phyloP scores from a whole-genome alignment of 306 rosid genomes.

The Sechiopsis laciniata region DNA sequence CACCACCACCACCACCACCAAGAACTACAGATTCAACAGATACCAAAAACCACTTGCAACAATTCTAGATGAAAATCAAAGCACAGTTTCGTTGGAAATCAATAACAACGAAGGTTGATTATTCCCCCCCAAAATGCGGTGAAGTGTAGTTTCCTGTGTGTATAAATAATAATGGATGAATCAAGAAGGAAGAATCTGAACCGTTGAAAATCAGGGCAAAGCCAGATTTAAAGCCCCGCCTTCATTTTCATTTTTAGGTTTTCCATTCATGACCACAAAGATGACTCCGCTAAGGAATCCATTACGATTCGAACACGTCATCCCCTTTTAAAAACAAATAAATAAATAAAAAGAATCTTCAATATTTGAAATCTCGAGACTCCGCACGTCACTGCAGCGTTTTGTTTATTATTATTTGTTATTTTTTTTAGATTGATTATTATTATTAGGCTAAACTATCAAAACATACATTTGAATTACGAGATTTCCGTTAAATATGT shows the following conservation, averaged over 20 bases:
- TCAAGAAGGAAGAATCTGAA: constrained; percentile 1
- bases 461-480: too few relatives aligned
- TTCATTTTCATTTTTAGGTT: constrained; percentile 19
- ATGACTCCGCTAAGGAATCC: constrained; percentile 12
- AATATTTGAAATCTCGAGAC: not conserved
- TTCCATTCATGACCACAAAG: constrained; percentile 9
- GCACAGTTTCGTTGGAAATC: not conserved
- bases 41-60: not conserved
- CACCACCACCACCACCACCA: not conserved
- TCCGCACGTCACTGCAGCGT: not conserved
- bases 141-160: constrained; percentile 10
- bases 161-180: constrained; percentile 16
- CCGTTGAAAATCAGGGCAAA: constrained; percentile 3
- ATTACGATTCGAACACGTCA: constrained; percentile 15
- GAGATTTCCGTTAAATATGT: too few relatives aligned
- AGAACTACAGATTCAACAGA: not conserved
- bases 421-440: too few relatives aligned
- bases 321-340: not conserved
- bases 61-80: not conserved
- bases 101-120: not conserved
- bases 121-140: not conserved
- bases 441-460: too few relatives aligned
- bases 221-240: constrained; percentile 14
- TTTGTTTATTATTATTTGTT: not conserved
- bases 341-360: too few relatives aligned